Percentiles rank a stretch among this genome's conserved stretches.
Evolutionary conservation across 225 moss, liverwort and hornwort species (phyloP).

Genomic region (Pseudoscleropodium purum): DNA sequence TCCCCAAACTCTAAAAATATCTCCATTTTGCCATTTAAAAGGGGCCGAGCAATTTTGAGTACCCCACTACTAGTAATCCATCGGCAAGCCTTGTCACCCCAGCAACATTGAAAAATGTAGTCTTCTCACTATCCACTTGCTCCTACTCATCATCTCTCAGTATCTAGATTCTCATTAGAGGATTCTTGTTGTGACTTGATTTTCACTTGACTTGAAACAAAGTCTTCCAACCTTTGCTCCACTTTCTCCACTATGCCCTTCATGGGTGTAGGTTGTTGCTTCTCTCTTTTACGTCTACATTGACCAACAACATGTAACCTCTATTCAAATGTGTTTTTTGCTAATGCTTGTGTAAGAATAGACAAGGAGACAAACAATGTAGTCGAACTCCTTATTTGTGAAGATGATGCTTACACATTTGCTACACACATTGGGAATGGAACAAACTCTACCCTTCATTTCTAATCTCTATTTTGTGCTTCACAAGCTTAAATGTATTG

Average conservation of each 20-base stretch:
- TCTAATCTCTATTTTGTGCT: conserved; percentile 28
- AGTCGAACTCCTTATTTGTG: too few relatives aligned
- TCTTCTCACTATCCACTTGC: accelerated
- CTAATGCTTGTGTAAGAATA: too few relatives aligned
- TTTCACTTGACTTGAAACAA: accelerated
- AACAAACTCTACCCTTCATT: conserved; percentile 53
- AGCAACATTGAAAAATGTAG: background rate
- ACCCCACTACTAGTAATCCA: accelerated
- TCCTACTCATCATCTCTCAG: accelerated
- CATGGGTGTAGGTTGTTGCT: background rate
- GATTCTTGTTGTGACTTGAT: background rate
- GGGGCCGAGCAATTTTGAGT: background rate
- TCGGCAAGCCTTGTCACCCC: accelerated
- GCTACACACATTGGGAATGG: conserved; percentile 54
- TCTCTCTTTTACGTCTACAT: background rate
- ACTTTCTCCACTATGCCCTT: background rate
- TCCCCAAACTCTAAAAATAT: background rate
- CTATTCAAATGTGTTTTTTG: too few relatives aligned
- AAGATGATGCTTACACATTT: too few relatives aligned
- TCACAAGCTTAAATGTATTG: too few relatives aligned
- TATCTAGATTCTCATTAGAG: accelerated
- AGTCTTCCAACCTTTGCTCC: accelerated
- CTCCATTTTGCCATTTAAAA: background rate
- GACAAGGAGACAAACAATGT: too few relatives aligned
- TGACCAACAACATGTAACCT: background rate